phyloP scores from a whole-genome alignment of 2,329 filamentous ascomycete genomes.

The Ascochyta rabiei region DNA sequence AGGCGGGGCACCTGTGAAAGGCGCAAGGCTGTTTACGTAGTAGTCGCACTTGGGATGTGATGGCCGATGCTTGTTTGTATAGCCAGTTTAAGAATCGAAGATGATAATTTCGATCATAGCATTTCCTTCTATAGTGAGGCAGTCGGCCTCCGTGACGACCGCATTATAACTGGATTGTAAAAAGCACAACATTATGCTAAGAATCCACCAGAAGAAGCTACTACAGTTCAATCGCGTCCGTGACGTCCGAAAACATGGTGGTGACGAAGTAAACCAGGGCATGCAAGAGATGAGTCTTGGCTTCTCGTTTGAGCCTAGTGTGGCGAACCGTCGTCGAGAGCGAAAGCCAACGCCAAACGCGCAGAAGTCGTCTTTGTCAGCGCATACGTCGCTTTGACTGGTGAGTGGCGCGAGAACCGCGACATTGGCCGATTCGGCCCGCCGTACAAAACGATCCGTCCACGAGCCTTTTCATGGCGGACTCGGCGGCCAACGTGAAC shows the following conservation, averaged over 20 bases:
- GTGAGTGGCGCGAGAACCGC: slow-evolving; percentile 19
- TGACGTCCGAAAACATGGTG: slow-evolving; percentile 27
- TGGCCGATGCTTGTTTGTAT: not conserved
- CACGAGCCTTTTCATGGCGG: slow-evolving; percentile 16
- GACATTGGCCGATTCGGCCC: slow-evolving; percentile 15
- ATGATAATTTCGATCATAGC: not conserved
- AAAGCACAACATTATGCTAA: slow-evolving; percentile 26
- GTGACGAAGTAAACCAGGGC: slow-evolving; percentile 21
- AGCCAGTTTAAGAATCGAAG: not conserved
- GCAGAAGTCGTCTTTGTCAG: slow-evolving; percentile 16
- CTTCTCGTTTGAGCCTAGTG: slow-evolving; percentile 24
- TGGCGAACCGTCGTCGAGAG: not conserved
- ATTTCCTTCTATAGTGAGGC: slow-evolving; percentile 20
- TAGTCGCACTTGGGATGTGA: slow-evolving; percentile 1
- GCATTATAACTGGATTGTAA: slow-evolving; percentile 7
- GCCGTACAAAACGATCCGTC: slow-evolving; percentile 18
- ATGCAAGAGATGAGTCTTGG: slow-evolving; percentile 35
- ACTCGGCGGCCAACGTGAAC: slow-evolving; percentile 14
- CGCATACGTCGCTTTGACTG: slow-evolving; percentile 15
- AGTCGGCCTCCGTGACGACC: slow-evolving; percentile 21
- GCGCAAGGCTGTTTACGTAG: not conserved
- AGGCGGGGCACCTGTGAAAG: not conserved
- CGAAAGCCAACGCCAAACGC: slow-evolving; percentile 6
- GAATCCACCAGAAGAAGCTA: slow-evolving; percentile 10
- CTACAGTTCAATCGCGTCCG: slow-evolving; percentile 17